Percentiles rank a stretch among this genome's conserved stretches.
phyloP scores from a whole-genome alignment of 176 grass and related monocot species.

The Oryza glaberrima region DNA sequence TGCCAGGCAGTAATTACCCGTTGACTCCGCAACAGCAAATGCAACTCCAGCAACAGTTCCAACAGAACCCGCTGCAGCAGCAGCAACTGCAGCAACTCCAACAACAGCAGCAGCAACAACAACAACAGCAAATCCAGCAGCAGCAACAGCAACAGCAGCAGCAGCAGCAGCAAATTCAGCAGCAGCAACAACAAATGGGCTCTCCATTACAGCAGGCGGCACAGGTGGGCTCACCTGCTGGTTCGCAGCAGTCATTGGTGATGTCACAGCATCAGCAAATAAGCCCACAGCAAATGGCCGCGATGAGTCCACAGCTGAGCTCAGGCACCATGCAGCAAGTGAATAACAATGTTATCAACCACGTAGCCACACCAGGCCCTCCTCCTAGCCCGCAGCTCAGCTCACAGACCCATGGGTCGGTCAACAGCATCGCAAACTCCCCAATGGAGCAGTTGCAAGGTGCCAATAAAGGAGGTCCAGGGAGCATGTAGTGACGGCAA shows the following conservation, averaged over 20 bases:
- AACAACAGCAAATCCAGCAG: not conserved
- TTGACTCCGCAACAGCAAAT: constrained; percentile 69
- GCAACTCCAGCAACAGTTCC: constrained; percentile 49
- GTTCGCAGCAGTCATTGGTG: constrained; percentile 67
- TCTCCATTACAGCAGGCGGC: constrained; percentile 57
- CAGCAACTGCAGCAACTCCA: constrained; percentile 35
- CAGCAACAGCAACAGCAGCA: not conserved
- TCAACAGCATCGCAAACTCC: constrained; percentile 86
- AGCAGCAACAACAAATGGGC: constrained; percentile 67
- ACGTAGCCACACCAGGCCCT: constrained; percentile 58
- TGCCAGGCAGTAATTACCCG: constrained; percentile 68
- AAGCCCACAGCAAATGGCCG: constrained; percentile 80
- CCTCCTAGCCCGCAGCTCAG: constrained; percentile 91
- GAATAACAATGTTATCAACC: constrained; percentile 49
- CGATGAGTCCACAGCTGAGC: constrained; percentile 89
- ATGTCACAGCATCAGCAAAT: constrained; percentile 77
- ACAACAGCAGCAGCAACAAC: constrained; percentile 39
- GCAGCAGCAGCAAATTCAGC: constrained; percentile 33
- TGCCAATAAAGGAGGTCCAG: constrained; percentile 61
- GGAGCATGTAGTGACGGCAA: constrained; percentile 52
- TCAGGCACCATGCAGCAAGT: constrained; percentile 74
- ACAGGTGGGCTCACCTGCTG: constrained; percentile 72
- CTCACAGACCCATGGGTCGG: constrained; percentile 90
- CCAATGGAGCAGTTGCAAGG: constrained; percentile 98
- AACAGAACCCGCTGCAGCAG: constrained; percentile 44